A percentile compares a stretch with the other conserved stretches of the same genome.
These are phyloP conservation scores for Trichoderma koningii DNA, from an alignment of 2,329 filamentous ascomycete genomes.

Conservation along the genomic window DNA sequence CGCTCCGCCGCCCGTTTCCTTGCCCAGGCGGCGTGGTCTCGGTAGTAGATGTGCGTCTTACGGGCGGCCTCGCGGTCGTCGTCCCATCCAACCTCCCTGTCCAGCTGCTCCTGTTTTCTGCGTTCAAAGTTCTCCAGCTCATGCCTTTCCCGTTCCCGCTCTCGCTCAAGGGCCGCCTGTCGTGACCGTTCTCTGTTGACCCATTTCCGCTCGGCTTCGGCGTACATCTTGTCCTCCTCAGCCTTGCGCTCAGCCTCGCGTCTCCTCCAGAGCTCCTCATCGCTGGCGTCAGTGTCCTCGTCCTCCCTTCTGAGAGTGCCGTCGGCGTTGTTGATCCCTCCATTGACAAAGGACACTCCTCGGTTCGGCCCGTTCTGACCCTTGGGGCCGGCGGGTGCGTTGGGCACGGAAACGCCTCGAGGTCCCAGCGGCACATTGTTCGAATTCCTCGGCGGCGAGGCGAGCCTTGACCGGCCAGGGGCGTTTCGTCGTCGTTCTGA, in stretches of 20 bases:
- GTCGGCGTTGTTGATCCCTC: conserved; percentile 65
- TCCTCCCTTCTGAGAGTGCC: conserved; percentile 67
- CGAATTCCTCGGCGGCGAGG: conserved; percentile 73
- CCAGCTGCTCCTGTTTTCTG: conserved; percentile 70
- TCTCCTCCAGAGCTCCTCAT: conserved; percentile 78
- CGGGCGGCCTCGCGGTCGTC: conserved; percentile 79
- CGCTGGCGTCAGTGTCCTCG: conserved; percentile 83
- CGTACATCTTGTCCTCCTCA: conserved; percentile 77
- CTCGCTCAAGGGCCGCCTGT: conserved; percentile 81
- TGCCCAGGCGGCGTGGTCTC: conserved; percentile 81
- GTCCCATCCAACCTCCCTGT: conserved; percentile 71
- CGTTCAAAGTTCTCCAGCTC: conserved; percentile 67
- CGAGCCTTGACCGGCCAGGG: conserved; percentile 64
- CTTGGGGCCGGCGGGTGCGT: conserved; percentile 69
- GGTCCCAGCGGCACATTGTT: conserved; percentile 48
- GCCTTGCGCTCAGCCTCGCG: conserved; percentile 69
- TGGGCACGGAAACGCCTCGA: conserved; percentile 56
- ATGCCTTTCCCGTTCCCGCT: conserved; percentile 76
- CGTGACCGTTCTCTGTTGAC: conserved; percentile 83
- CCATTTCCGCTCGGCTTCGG: conserved; percentile 88
- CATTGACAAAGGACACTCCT: conserved; percentile 82
- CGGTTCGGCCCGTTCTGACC: conserved; percentile 64
- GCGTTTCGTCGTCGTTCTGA: conserved; percentile 76
- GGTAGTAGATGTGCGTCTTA: conserved; percentile 80
- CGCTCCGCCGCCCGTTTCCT: conserved; percentile 76